Evolutionary conservation across 192 early-diverging fungal species (phyloP), one percentile per base, ranked within the genome.

Genomic region (Coemansia pectinata): DNA sequence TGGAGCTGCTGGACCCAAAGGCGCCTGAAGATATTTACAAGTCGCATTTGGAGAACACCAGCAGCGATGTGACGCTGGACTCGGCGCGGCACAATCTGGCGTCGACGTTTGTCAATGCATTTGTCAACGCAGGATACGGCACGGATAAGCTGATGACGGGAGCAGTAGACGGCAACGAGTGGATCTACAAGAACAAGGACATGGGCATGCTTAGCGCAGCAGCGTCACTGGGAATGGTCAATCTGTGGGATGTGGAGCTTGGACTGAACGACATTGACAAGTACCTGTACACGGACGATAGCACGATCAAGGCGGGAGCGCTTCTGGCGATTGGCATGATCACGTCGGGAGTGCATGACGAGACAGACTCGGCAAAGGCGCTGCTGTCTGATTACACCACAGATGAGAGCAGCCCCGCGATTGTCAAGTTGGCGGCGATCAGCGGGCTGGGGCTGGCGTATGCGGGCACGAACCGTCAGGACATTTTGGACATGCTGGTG

Each of bases 101-200:
- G 3, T 95, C 95, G 33, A 96, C 96, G 2, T 97, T 98, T 89
- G 98, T 99, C 39, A 99, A 98, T 72, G 96, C 98, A 0, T 99
- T 98, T 86, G 93, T 99, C 42, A 99, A 99, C 76, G 94, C 92
- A 41, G 98, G 95, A 12, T 99, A 98, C 79, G 92, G 95, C 40
- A 90, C 86, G 5, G 98, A 99, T 71, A 98, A 96, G 83, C 88
- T 99, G 27, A 87, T 85, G 66, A 85, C 90, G 12, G 79, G 83
- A 10, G 89, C 91, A 34, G 29, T 31, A 3, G 91, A 92, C 36
- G 89, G 90, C 5, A 90, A 85, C 64, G 78, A 75, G 71, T 98
- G 98, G 96, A 95, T 98, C 67, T 97, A 92, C 87, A 97, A 97
- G 83, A 98, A 97, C 87, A 99, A 99, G 85, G 98, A 98, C 45